These are phyloP conservation scores for Penicillium rolfsii DNA, from an alignment of 2,329 filamentous ascomycete species.

Conservation along the genomic window DNA sequence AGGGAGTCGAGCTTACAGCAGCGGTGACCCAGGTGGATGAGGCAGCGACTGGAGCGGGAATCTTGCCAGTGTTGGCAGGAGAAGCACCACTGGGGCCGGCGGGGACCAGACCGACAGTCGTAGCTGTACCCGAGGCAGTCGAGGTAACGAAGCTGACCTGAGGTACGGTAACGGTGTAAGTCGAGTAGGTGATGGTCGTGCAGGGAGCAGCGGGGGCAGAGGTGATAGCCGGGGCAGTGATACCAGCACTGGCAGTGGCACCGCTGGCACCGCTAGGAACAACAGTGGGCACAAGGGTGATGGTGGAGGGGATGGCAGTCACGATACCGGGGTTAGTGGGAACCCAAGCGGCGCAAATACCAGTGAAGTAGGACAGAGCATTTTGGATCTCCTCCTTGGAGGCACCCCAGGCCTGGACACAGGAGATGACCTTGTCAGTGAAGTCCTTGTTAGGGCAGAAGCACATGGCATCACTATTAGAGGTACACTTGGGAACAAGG, in stretches of 20 bases:
- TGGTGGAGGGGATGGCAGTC: conserved; percentile 69
- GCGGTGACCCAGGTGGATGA: conserved; percentile 22
- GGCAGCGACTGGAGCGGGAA: conserved; percentile 28
- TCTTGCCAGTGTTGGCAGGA: conserved; percentile 22
- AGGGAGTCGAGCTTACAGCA: conserved; percentile 5
- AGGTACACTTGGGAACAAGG: conserved; percentile 68
- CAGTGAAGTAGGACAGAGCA: conserved; percentile 83
- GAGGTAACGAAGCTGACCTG: conserved; percentile 48
- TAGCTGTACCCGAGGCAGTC: conserved; percentile 23
- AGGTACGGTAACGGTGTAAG: conserved; percentile 50
- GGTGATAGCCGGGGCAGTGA: conserved; percentile 27
- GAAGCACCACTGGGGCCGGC: conserved; percentile 23
- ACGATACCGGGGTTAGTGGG: conserved; percentile 81
- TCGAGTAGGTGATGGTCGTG: conserved; percentile 49
- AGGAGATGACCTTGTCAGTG: conserved; percentile 77
- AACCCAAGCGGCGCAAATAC: conserved; percentile 80
- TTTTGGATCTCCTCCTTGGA: conserved; percentile 67
- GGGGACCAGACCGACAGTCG: conserved; percentile 40
- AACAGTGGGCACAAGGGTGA: conserved; percentile 54
- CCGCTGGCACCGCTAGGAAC: conserved; percentile 47
- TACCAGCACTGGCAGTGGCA: conserved; percentile 32
- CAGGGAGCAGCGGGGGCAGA: conserved; percentile 34
- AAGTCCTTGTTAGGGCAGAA: conserved; percentile 82
- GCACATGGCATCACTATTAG: conserved; percentile 81
- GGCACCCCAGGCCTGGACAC: conserved; percentile 75